Percentiles rank a stretch among this genome's conserved stretches.
phyloP scores from a whole-genome alignment of 768 basidiomycete genomes.

The Mycena amicta region DNA sequence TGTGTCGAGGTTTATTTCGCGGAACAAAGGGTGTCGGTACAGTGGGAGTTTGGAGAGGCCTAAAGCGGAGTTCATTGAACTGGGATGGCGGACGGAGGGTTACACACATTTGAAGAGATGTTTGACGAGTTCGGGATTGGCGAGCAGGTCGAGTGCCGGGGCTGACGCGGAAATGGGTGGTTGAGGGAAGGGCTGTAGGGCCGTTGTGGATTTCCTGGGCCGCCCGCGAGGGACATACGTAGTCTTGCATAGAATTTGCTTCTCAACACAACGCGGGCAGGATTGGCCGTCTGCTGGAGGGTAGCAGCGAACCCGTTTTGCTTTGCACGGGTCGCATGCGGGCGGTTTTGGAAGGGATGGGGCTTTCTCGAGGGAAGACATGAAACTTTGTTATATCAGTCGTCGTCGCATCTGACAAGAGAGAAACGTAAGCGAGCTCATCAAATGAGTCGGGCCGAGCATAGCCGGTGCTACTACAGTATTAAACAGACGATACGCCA shows the following conservation, averaged over 20 bases:
- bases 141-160: not conserved
- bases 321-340: slow-evolving; percentile 16
- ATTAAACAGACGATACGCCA: no score
- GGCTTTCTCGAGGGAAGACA: no score
- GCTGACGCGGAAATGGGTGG: not conserved
- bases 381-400: no score
- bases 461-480: no score
- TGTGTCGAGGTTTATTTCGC: not conserved
- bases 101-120: not conserved
- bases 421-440: no score
- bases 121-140: not conserved
- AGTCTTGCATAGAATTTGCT: slow-evolving; percentile 12
- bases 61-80: not conserved
- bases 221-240: slow-evolving; percentile 13
- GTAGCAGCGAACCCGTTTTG: slow-evolving; percentile 11
- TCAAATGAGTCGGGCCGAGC: no score
- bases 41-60: not conserved
- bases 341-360: no score
- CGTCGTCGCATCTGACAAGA: no score
- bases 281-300: slow-evolving; percentile 2
- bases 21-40: slow-evolving; percentile 5
- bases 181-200: not conserved
- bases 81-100: not conserved
- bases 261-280: slow-evolving; percentile 18
- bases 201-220: not conserved